Conservation (phyloP, 441 rosid genomes). For the Viola pubescens region DNA sequence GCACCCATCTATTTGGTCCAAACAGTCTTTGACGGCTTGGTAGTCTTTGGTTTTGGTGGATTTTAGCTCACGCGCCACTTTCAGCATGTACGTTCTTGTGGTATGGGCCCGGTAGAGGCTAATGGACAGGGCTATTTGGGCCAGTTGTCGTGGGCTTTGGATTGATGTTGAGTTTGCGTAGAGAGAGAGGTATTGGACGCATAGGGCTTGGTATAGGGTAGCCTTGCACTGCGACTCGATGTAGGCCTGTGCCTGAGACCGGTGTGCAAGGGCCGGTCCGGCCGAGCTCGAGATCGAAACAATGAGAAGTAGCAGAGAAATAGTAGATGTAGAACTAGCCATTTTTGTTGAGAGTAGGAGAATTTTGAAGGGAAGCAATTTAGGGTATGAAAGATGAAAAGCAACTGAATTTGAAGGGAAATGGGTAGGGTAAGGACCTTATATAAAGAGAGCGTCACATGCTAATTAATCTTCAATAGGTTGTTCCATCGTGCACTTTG, state of each 20-base stretch:
- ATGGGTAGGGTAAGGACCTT: neutral
- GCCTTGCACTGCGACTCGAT: slow-evolving; percentile 41
- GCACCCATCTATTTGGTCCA: slow-evolving; percentile 44
- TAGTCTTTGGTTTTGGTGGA: slow-evolving; percentile 31
- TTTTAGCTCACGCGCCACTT: slow-evolving; percentile 33
- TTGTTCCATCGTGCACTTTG: slow-evolving; percentile 11
- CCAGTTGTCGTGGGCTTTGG: slow-evolving; percentile 43
- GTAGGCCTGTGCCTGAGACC: slow-evolving; percentile 20
- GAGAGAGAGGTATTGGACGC: slow-evolving; percentile 44
- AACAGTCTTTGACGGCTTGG: slow-evolving; percentile 49
- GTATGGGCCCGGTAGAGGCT: slow-evolving; percentile 47
- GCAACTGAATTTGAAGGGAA: neutral
- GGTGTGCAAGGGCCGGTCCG: slow-evolving; percentile 10
- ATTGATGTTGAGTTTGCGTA: slow-evolving; percentile 29
- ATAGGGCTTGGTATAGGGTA: slow-evolving; percentile 48
- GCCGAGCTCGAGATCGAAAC: slow-evolving; percentile 10
- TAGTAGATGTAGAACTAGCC: slow-evolving; percentile 20
- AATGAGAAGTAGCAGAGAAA: slow-evolving; percentile 17
- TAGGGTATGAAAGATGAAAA: neutral
- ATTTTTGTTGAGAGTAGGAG: slow-evolving; percentile 13
- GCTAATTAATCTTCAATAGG: neutral
- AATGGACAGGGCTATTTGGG: slow-evolving; percentile 48
- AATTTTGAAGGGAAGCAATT: neutral
- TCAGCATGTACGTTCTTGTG: slow-evolving; percentile 49
- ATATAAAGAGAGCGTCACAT: slow-evolving; percentile 18